Evolutionary conservation across 1,284 basidiomycete genomes (phyloP), one percentile per base, ranked within the genome.

Genomic region (Hypsizygus ulmarius): DNA sequence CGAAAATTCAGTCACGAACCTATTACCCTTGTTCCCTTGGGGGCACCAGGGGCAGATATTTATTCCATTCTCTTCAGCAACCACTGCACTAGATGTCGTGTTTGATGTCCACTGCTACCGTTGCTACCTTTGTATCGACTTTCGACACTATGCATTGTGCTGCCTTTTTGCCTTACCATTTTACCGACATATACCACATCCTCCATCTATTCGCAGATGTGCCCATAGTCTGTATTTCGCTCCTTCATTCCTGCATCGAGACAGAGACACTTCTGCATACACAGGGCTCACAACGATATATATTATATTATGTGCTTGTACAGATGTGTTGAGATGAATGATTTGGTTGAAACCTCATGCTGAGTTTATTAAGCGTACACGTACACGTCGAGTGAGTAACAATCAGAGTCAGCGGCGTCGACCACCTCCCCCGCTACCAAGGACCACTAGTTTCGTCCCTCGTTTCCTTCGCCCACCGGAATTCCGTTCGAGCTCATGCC

Each of bases 401-500:
- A 8, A 21, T 12, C 30, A 21, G 11, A 10, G 16, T 67, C 60
- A 72, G 45, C 69, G 65, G 49, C 73, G 62, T 53, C 72, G 68
- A 39, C 70, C 67, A 35, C 73, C 71, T 34, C 74, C 77, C 30
- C 75, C 78, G 35, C 77, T 75, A n/a, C 89, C 87, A 6, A 90
- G 69, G 1, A 91, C 75, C 15, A 92, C 82, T 53, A 92, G 67
- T 62, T 70, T 81, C 57, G 78, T 80, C 52, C 74, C 74, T 55
- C 77, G 75, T 67, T 80, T 84, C 75, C 79, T 83, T 57, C 81
- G 73, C 7, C 75, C 74, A n/a, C 67, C 66, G 30, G 64, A 70
- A 45, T 72, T 68, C 55, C 78, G 76, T 68, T 91, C 87, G 32
- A 93, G 72, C 56, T 91, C 89, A 61, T 88, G 82, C 85, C 88